Conservation (phyloP, 768 basidiomycete genomes). For the Cytidiella melzeri region DNA sequence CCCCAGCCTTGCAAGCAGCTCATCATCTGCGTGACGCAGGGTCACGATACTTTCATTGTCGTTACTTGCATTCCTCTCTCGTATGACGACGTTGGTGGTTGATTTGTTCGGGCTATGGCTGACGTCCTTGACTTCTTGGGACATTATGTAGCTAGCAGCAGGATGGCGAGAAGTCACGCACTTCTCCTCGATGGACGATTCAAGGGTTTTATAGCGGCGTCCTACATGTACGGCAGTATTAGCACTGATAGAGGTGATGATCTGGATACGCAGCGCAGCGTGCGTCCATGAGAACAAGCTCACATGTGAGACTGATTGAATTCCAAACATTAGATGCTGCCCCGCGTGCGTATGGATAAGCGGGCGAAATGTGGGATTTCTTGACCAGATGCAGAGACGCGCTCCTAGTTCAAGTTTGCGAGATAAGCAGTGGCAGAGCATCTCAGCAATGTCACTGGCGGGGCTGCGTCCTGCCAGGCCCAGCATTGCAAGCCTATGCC, state of each 20-base stretch:
- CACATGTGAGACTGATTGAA: background rate
- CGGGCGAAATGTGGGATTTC: background rate
- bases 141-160: no score
- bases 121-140: constrained; percentile 4
- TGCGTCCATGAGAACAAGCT: background rate
- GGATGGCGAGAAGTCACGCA: no score
- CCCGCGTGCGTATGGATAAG: background rate
- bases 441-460: no score
- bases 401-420: no score
- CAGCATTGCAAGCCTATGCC: no score
- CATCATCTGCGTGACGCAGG: constrained; percentile 45
- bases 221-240: background rate
- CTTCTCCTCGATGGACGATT: background rate
- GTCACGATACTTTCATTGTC: constrained; percentile 12
- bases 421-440: no score
- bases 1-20: constrained; percentile 55
- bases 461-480: no score
- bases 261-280: background rate
- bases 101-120: background rate
- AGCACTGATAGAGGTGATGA: background rate
- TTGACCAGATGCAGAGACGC: background rate
- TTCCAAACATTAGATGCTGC: no score
- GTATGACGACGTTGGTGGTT: background rate
- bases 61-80: background rate
- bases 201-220: background rate